Evolutionary conservation across 306 rosid species (phyloP).

Genomic region (Carpinus fangiana): DNA sequence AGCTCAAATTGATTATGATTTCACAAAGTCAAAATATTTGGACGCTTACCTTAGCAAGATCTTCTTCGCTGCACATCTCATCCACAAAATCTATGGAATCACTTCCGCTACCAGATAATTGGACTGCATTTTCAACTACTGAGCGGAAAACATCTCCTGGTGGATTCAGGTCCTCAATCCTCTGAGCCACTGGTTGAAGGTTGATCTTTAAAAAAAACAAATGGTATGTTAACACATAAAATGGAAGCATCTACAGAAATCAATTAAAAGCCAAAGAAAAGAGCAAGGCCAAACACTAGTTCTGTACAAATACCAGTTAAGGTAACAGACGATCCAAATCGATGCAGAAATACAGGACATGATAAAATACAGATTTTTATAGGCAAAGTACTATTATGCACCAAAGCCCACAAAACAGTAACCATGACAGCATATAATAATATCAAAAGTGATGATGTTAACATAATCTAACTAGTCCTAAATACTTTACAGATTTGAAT

Average conservation of each 20-base stretch:
- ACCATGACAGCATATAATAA: not conserved
- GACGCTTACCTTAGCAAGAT: conserved; percentile 59
- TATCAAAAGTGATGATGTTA: not conserved
- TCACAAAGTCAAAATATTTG: not conserved
- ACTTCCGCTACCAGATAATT: conserved; percentile 48
- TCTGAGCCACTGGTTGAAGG: conserved; percentile 55
- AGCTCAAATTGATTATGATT: not conserved
- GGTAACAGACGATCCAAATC: not conserved
- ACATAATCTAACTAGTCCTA: not conserved
- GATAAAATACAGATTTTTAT: not conserved
- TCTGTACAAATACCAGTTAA: not conserved
- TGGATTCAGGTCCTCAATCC: conserved; percentile 51
- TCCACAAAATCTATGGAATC: conserved; percentile 53
- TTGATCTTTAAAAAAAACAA: conserved; percentile 42
- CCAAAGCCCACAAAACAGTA: not conserved
- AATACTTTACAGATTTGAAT: not conserved
- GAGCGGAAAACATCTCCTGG: conserved; percentile 66
- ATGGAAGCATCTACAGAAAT: not conserved
- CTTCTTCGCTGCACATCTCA: conserved; percentile 70
- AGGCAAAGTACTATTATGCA: not conserved
- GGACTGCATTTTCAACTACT: conserved; percentile 68
- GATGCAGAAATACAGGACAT: not conserved
- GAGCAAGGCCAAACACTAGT: not conserved
- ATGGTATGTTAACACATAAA: not conserved
- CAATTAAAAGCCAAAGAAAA: not conserved